Base-by-base conservation (phyloP, 768 basidiomycete species). In the Lentinula edodes region DNA sequence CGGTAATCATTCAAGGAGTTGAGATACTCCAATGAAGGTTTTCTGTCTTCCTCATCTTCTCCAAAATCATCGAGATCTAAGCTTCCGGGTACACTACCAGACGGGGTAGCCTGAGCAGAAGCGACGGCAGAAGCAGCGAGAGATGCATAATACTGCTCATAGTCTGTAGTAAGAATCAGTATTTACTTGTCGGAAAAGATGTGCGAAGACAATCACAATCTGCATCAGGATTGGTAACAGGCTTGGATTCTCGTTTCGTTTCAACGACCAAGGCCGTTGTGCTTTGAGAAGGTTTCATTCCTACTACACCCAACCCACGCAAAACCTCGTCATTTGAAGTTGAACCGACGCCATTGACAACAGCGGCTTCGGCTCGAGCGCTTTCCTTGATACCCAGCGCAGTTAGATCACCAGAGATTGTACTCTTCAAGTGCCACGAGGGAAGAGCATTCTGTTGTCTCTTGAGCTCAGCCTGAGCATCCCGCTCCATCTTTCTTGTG, bases 361-460 rank as follows among this genome's bases (percentile, higher is more conserved):
- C 68, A 50, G 67, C 68, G 12, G 70, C 68, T 58, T 81, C 81
- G 28, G 79, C 73, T 61, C 87, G 76, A n/a, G 83, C 85, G 63
- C 72, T 83, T 70, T 91, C 90, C 66, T 86, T 83, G 61, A 91
- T 82, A 18, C 94, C 93, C 43, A 95, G 79, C 20, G 92, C 89
- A 0, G 96, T 97, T 63, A 94, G 76, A 66, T 95, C 90, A 8
- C 95, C 94, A 3, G 93, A 88, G 63, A 99, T 93, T 2, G 97
- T 99, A 70, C 93, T 95, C 74, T 93, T 91, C 66, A 95, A 82
- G 76, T 97, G 93, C 97, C 97, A 99, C 12, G 90, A 80, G 0
- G 97, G 97, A 50, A 99, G 77, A 0, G 87, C 84, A 70, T 98
- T 98, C 76, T 98, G 95, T 70, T 89, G 84, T 61, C 93, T 76